These are phyloP conservation scores for Plectranthus barbatus DNA, from an alignment of 257 asterid genomes.

Conservation along the genomic window DNA sequence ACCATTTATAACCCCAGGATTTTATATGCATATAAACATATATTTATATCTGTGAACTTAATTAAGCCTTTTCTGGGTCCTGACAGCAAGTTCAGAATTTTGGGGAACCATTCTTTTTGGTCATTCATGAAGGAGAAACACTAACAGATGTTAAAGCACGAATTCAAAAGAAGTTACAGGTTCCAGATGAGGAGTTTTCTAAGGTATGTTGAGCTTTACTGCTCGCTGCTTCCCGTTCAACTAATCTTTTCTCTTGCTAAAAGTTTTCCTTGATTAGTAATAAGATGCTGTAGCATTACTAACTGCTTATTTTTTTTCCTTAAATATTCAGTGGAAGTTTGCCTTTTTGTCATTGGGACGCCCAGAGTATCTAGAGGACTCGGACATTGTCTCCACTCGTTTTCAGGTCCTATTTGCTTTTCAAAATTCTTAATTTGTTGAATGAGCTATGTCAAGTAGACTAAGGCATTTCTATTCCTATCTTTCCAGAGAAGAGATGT, in stretches of 20 bases:
- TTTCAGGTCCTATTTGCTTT: slow-evolving; percentile 45
- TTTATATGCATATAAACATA: not conserved
- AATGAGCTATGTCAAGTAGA: not conserved
- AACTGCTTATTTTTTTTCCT: not conserved
- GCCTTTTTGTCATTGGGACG: slow-evolving; percentile 64
- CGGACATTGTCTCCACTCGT: slow-evolving; percentile 57
- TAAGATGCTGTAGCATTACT: not conserved
- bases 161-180: slow-evolving; percentile 46
- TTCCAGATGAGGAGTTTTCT: slow-evolving; percentile 46
- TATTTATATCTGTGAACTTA: not conserved
- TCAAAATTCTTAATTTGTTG: too few species aligned
- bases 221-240: not conserved
- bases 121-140: slow-evolving; percentile 53
- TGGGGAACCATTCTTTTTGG: slow-evolving; percentile 51
- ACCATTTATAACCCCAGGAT: slow-evolving; percentile 7
- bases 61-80: not conserved
- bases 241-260: not conserved
- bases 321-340: slow-evolving; percentile 54
- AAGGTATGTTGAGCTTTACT: slow-evolving; percentile 29
- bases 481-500: slow-evolving; percentile 61
- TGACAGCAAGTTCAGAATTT: slow-evolving; percentile 52
- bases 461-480: not conserved
- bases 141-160: slow-evolving; percentile 45
- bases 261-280: not conserved
- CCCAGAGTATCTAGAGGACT: slow-evolving; percentile 69